Evolutionary conservation across 352 stramenopile species (phyloP).

Genomic region (Halophytophthora batemanensis): DNA sequence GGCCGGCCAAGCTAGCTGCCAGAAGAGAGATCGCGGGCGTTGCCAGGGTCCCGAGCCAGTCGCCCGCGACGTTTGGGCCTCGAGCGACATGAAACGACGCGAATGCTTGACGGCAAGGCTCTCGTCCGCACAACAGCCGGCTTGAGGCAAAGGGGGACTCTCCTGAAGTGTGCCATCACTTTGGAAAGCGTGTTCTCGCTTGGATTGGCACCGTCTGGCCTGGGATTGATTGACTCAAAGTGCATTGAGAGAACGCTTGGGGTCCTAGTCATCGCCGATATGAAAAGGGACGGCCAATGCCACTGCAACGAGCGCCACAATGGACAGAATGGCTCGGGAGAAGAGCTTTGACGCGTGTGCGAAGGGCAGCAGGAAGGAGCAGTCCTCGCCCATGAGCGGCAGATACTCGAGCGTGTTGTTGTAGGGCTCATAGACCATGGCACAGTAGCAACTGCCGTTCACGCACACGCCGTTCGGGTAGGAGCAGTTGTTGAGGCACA

Average conservation of each 20-base stretch:
- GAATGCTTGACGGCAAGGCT: background rate
- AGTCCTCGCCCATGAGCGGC: conserved; percentile 80
- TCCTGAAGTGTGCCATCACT: too few species aligned
- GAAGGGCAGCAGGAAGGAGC: conserved; percentile 78
- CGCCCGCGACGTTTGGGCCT: conserved; percentile 27
- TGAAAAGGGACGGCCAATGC: conserved; percentile 12
- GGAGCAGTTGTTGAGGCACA: conserved; percentile 97
- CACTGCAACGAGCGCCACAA: conserved; percentile 8
- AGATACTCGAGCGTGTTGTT: conserved; percentile 88
- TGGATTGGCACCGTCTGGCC: too few species aligned
- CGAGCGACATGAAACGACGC: conserved; percentile 23
- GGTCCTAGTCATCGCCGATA: conserved; percentile 11
- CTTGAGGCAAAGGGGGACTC: too few species aligned
- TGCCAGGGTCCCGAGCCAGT: conserved; percentile 5
- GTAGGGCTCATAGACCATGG: conserved; percentile 93
- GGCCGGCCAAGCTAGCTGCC: conserved; percentile 1
- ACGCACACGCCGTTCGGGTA: conserved; percentile 95
- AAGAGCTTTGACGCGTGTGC: conserved; percentile 22
- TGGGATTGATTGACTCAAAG: background rate
- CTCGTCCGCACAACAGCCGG: too few species aligned
- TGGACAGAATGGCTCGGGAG: conserved; percentile 1
- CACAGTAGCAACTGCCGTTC: conserved; percentile 89
- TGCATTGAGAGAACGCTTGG: background rate
- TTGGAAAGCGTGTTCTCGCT: too few species aligned
- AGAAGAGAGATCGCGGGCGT: conserved; percentile 19